Evolutionary conservation across 2,329 filamentous ascomycete species (phyloP), one percentile per base, ranked within the genome.

Genomic region (Penicillium thymicola): DNA sequence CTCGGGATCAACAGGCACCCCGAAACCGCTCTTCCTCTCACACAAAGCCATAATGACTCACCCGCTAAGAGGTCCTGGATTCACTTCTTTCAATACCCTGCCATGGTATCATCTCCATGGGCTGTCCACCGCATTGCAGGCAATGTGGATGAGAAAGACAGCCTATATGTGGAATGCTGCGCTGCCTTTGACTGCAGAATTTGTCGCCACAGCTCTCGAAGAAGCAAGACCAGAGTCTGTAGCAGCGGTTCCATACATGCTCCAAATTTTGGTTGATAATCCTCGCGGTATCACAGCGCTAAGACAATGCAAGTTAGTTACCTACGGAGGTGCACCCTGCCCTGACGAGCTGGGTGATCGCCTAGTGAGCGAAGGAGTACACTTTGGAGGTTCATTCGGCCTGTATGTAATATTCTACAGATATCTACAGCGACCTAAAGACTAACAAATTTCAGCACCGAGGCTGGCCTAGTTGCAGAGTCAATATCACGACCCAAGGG

Each of bases 1-100:
- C 0, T 80, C 78, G 0, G 79, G 79, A 0, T 79, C 78, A 2
- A 81, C 78, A 0, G 78, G 78, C 0, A 71, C 75, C 4, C 78
- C 78, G 0, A 80, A 80, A 55, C 77, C 78, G 4, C 65, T 80
- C 2, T 68, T 73, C 14, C 70, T 79, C 34, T 77, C 75, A 2
- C 77, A 80, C 51, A 67, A 70, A 36, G 71, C 70, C 5, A 50
- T 78, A 23, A 68, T 77, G 62, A 72, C 64, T 4, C 73, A 71
- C 46, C 72, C 74, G 2, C 53, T 74, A 28, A 59, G 68, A 23
- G 70, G 70, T 0, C 72, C 72, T 0, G 75, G 73, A 0, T 65
- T 77, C 27, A 73, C 71, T 1, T 75, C 74, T 0, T 79, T 79
- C 58, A 77, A 76, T 49, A 68, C 76, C 0, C 67, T 79, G 1